Evolutionary conservation across 2,329 filamentous ascomycete species (phyloP), one percentile per base, ranked within the genome.

Genomic region (Fusarium udum): DNA sequence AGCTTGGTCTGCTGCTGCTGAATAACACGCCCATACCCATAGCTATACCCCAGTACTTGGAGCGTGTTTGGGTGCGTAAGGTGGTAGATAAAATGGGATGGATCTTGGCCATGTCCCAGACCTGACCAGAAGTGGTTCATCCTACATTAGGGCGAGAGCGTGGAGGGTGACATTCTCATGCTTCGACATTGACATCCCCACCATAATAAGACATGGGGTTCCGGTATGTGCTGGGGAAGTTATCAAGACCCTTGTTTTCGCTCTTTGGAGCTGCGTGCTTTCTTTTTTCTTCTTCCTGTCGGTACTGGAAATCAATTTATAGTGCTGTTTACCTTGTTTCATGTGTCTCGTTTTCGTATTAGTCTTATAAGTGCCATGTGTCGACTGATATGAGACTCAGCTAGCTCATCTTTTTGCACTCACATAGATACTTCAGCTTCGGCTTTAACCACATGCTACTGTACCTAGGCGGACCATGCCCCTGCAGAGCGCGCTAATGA

Each of bases 71-170:
- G 62, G 55, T 73, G 67, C 71, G 51, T 60, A 56, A 48, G 39
- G 49, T 67, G 55, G 58, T 48, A 61, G 75, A 69, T 72, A 73
- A 76, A 76, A 72, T 78, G 74, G 78, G 71, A 77, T 72, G 69
- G 75, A 78, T 78, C 72, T 79, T 75, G 69, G 69, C 73, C 73
- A 72, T 57, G 65, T 63, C 72, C 51, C 73, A 68, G 73, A 75
- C 74, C 72, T 78, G 77, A 46, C 76, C 76, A 69, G 73, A 80
- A 80, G 72, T 72, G 77, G 76, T 77, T 78, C 72, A 64, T 76
- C 76, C 72, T 78, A 80, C 79, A 81, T 80, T 81, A 80, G 79
- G 72, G 75, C 74, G 70, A 56, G 70, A 75, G 73, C 73, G 77
- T 68, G 72, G 79, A 79, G 79, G 79, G 78, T 80, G 75, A 64